These are phyloP conservation scores for Aspergillus eucalypticola DNA, from an alignment of 2,329 filamentous ascomycete species.

Conservation along the genomic window DNA sequence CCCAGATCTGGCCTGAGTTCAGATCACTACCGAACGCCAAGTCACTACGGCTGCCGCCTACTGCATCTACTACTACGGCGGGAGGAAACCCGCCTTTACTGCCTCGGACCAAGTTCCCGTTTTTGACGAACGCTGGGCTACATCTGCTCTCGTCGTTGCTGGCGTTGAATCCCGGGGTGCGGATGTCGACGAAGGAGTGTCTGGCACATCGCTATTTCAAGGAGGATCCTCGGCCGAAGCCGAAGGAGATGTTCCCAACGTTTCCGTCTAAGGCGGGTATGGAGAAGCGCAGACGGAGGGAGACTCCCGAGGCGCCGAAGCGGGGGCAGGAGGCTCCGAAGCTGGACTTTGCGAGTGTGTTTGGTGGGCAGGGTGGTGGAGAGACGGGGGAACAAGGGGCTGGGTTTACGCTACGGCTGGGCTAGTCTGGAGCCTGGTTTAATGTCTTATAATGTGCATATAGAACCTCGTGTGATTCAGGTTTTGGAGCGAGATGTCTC, in stretches of 20 bases:
- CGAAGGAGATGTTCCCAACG: conserved; percentile 89
- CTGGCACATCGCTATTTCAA: conserved; percentile 80
- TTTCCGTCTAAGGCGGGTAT: conserved; percentile 94
- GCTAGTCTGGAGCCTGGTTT: conserved; percentile 24
- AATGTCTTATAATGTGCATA: not conserved
- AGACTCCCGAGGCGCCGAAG: conserved; percentile 79
- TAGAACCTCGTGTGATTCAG: conserved; percentile 1
- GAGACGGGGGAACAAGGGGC: conserved; percentile 64
- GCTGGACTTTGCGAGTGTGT: conserved; percentile 70
- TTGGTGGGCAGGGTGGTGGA: conserved; percentile 65
- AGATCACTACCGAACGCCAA: conserved; percentile 83
- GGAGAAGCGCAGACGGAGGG: conserved; percentile 72
- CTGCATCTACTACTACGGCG: conserved; percentile 34
- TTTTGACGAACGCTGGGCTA: conserved; percentile 73
- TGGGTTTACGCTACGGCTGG: conserved; percentile 61
- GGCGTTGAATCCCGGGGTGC: conserved; percentile 68
- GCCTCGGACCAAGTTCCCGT: conserved; percentile 76
- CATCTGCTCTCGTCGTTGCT: conserved; percentile 69
- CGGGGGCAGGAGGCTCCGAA: conserved; percentile 69
- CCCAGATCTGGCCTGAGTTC: conserved; percentile 83
- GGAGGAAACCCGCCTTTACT: conserved; percentile 47
- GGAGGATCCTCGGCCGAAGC: conserved; percentile 87
- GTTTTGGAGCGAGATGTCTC: not conserved
- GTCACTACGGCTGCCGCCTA: conserved; percentile 67
- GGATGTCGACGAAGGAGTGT: conserved; percentile 73